Evolutionary conservation across 2,329 filamentous ascomycete genomes (phyloP).

Genomic region (Aspergillus chevalieri): DNA sequence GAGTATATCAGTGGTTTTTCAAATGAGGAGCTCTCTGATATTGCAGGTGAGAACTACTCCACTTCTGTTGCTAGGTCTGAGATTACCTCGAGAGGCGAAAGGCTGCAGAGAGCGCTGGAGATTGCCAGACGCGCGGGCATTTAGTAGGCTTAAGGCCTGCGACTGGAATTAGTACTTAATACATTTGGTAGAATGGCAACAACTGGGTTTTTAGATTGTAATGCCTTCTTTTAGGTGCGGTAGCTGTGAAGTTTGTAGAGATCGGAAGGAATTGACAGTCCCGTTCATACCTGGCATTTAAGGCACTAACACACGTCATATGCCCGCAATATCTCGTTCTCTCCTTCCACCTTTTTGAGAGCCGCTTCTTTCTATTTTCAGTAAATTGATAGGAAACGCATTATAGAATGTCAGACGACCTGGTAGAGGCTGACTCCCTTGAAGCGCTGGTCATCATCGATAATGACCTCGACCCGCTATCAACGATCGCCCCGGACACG

Average conservation of each 20-base stretch:
- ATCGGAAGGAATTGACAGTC: background rate
- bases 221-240: background rate
- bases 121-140: constrained; percentile 8
- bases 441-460: constrained; percentile 49
- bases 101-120: constrained; percentile 32
- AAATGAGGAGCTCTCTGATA: constrained; percentile 45
- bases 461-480: constrained; percentile 52
- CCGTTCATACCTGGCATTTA: background rate
- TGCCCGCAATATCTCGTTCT: background rate
- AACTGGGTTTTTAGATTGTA: too few relatives aligned
- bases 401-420: constrained; percentile 9
- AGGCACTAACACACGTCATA: background rate
- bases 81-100: constrained; percentile 41
- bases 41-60: constrained; percentile 52
- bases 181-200: background rate
- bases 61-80: constrained; percentile 39
- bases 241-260: background rate
- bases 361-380: too few relatives aligned
- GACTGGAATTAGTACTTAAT: background rate
- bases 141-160: background rate
- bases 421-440: constrained; percentile 42
- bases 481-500: constrained; percentile 39
- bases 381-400: too few relatives aligned
- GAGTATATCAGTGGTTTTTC: constrained; percentile 46
- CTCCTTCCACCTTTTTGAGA: background rate